These are phyloP conservation scores for Stephania cephalantha DNA, from an alignment of 164 flowering plant species.

Conservation along the genomic window DNA sequence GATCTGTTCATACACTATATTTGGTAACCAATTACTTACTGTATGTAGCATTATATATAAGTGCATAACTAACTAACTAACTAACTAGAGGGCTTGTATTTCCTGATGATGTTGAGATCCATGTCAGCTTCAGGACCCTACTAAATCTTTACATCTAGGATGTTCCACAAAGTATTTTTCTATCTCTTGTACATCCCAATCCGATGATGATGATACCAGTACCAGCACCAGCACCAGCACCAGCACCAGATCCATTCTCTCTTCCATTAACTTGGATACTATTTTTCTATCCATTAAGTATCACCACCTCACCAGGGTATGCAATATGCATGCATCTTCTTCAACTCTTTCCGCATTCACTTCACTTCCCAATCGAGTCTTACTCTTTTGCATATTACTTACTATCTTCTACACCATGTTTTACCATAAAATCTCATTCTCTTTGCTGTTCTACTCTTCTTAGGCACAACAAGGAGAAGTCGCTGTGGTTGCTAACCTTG, in stretches of 20 bases:
- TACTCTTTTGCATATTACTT: background rate
- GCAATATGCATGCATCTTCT: slow-evolving; percentile 20
- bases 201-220: slow-evolving; percentile 16
- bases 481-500: slow-evolving; percentile 57
- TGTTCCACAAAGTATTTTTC: slow-evolving; percentile 22
- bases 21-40: background rate
- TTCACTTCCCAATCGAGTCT: background rate
- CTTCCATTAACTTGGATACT: slow-evolving; percentile 24
- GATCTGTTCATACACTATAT: background rate
- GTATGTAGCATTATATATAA: background rate
- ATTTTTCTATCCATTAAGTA: slow-evolving; percentile 21
- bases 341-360: background rate
- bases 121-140: slow-evolving; percentile 22
- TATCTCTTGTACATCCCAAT: slow-evolving; percentile 19
- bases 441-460: background rate
- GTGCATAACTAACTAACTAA: background rate
- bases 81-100: slow-evolving; percentile 23
- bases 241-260: slow-evolving; percentile 11
- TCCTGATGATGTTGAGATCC: slow-evolving; percentile 25
- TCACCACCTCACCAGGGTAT: slow-evolving; percentile 20
- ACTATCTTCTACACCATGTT: background rate
- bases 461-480: slow-evolving; percentile 83
- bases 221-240: no score
- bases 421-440: background rate
- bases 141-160: slow-evolving; percentile 19